Percentiles rank a stretch among this genome's conserved stretches.
Conservation (phyloP, 2,329 filamentous ascomycete genomes). For the Verticillium nonalfalfae region DNA sequence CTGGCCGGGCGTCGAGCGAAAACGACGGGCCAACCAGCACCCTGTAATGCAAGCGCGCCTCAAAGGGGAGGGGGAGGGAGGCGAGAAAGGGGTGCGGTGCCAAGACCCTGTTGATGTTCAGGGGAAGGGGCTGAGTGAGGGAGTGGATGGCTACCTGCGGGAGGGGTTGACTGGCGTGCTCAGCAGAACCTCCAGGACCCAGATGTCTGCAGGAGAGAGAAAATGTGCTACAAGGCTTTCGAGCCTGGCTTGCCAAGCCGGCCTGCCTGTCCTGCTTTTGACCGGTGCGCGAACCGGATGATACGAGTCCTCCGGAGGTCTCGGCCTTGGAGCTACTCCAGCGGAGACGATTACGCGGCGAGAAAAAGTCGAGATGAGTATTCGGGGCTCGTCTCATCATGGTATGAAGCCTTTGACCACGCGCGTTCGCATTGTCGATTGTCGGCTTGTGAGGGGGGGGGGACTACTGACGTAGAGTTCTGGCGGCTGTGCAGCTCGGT, state of each 20-base stretch:
- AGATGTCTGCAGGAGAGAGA: background rate
- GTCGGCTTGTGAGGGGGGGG: background rate
- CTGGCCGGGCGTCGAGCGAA: background rate
- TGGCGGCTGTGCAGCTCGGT: background rate
- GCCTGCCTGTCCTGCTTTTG: background rate
- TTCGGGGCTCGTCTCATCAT: background rate
- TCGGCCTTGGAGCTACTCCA: background rate
- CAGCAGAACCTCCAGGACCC: background rate
- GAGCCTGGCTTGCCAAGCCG: background rate
- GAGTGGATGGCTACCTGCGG: background rate
- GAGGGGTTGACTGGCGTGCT: background rate
- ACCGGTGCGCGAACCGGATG: background rate
- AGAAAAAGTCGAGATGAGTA: background rate
- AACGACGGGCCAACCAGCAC: background rate
- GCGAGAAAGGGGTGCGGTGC: background rate
- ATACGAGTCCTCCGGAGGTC: background rate
- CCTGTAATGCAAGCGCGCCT: background rate
- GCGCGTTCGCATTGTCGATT: background rate
- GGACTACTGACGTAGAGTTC: background rate
- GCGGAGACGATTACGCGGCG: background rate
- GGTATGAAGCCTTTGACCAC: background rate
- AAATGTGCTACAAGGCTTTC: background rate
- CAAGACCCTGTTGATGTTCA: background rate
- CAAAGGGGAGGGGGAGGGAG: background rate
- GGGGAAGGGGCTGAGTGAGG: background rate